A percentile compares a stretch with the other conserved stretches of the same genome.
Conservation (phyloP, 2,329 filamentous ascomycete species). For the Coniochaeta ligniaria region DNA sequence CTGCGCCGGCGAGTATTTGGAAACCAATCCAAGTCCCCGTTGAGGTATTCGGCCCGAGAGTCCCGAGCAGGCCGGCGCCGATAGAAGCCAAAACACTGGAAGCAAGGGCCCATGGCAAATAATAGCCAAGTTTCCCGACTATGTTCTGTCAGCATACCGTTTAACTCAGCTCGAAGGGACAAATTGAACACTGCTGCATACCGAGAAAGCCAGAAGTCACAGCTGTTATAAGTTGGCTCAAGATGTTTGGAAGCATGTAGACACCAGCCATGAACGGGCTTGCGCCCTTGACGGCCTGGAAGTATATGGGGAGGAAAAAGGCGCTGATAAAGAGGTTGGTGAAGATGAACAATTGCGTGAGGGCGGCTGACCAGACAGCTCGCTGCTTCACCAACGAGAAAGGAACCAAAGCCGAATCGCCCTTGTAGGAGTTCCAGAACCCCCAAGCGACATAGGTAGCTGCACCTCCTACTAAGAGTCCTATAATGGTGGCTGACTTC, state of each 20-base stretch:
- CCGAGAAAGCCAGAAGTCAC: constrained; percentile 14
- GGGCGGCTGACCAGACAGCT: constrained; percentile 14
- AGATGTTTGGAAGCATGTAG: constrained; percentile 20
- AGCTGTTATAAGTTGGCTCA: constrained; percentile 15
- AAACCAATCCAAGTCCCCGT: constrained; percentile 13
- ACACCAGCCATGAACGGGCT: constrained; percentile 24
- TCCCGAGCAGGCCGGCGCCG: constrained; percentile 13
- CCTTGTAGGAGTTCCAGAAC: constrained; percentile 29
- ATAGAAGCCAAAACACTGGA: constrained; percentile 10
- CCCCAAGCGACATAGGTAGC: constrained; percentile 25
- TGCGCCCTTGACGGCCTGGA: constrained; percentile 25
- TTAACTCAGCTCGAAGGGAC: neutral
- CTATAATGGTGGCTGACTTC: constrained; percentile 28
- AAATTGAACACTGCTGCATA: constrained; percentile 7
- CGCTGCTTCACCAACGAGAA: constrained; percentile 14
- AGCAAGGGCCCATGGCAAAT: constrained; percentile 12
- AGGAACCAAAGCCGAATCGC: constrained; percentile 18
- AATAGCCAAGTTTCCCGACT: constrained; percentile 16
- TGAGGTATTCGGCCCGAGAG: constrained; percentile 9
- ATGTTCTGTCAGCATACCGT: neutral
- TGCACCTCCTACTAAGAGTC: constrained; percentile 29
- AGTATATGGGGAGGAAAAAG: constrained; percentile 28
- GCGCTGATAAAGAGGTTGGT: constrained; percentile 12
- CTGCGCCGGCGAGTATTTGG: constrained; percentile 17
- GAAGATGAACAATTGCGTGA: constrained; percentile 15